Percentiles rank a stretch among this genome's conserved stretches.
Conservation (phyloP, 179 eudicot genomes). For the Carnegiea gigantea region DNA sequence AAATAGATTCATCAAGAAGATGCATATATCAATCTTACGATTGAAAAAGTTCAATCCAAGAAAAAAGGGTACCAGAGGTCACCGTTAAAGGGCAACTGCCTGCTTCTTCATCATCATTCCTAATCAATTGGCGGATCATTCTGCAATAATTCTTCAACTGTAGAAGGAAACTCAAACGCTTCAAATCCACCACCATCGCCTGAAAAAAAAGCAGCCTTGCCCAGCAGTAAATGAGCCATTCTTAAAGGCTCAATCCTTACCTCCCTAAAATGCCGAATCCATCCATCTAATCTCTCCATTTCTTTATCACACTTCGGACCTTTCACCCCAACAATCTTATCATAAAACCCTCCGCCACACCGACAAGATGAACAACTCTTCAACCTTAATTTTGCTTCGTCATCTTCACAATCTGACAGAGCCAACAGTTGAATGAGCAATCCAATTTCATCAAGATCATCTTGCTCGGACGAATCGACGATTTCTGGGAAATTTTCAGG, state of each 20-base stretch:
- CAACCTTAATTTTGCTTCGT: conserved; percentile 10
- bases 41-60: not conserved
- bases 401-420: conserved; percentile 41
- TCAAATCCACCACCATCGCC: conserved; percentile 32
- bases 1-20: not conserved
- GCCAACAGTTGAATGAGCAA: conserved; percentile 56
- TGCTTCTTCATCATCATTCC: not conserved
- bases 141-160: conserved; percentile 65
- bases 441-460: conserved; percentile 49
- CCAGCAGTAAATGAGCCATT: conserved; percentile 77
- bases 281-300: conserved; percentile 65
- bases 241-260: conserved; percentile 54
- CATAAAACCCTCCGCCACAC: conserved; percentile 59
- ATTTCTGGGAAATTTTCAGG: conserved; percentile 25
- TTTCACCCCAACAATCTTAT: conserved; percentile 66
- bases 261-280: conserved; percentile 61
- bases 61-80: not conserved
- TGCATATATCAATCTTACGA: not conserved
- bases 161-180: conserved; percentile 57
- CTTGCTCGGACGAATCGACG: conserved; percentile 9
- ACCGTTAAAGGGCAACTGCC: not conserved
- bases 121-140: conserved; percentile 51
- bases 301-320: conserved; percentile 72
- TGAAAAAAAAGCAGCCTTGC: conserved; percentile 54
- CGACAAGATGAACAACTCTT: conserved; percentile 37